These are phyloP conservation scores for Ophiorrhiza pumila DNA, from an alignment of 257 asterid genomes.

Conservation along the genomic window DNA sequence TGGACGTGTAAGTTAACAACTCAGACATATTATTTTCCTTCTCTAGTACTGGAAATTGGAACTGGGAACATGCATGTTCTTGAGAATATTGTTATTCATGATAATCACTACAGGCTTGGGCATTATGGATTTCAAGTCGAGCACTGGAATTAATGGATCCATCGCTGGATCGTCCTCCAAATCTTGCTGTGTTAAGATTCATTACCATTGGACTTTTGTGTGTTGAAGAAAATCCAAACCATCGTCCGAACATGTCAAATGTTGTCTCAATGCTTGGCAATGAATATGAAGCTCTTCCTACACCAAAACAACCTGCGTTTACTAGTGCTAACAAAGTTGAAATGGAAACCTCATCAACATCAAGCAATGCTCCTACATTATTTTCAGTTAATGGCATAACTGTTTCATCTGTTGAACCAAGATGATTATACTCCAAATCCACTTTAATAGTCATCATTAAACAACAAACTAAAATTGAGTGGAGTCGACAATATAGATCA, in stretches of 20 bases:
- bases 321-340: neutral
- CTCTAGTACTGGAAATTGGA: too few species aligned
- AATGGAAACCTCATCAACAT: neutral
- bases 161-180: conserved; percentile 15
- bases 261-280: conserved; percentile 35
- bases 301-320: conserved; percentile 44
- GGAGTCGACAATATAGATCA: too few species aligned
- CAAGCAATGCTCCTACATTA: neutral
- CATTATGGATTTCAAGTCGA: conserved; percentile 34
- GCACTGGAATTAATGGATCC: conserved; percentile 33
- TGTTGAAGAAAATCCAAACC: conserved; percentile 38
- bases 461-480: too few species aligned
- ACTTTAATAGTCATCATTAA: too few species aligned
- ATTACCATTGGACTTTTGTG: conserved; percentile 43
- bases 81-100: too few species aligned
- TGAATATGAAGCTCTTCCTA: conserved; percentile 31
- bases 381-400: conserved; percentile 35
- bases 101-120: conserved; percentile 39
- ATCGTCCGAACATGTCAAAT: conserved; percentile 37
- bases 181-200: conserved; percentile 23
- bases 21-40: too few species aligned
- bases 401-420: conserved; percentile 29
- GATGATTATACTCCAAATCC: conserved; percentile 16
- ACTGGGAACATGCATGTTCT: too few species aligned
- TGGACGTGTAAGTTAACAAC: conserved; percentile 30